These are phyloP conservation scores for Sporothrix euskadiensis DNA, from an alignment of 2,329 filamentous ascomycete species.

Conservation along the genomic window DNA sequence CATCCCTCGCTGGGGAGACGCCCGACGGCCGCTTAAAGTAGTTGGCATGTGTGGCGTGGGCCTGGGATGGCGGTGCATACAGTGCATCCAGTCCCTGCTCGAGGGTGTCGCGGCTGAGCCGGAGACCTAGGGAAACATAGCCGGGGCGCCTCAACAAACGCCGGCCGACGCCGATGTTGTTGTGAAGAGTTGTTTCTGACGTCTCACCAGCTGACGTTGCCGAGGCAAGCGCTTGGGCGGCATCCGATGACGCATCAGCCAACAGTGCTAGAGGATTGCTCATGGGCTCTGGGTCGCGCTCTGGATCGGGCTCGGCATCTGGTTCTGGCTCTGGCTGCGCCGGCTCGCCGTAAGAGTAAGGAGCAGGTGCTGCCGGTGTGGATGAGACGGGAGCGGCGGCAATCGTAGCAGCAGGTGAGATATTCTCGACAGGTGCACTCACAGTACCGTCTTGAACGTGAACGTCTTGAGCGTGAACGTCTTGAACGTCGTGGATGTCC, in stretches of 20 bases:
- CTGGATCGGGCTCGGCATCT: background rate
- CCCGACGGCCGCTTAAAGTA: background rate
- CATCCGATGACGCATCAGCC: background rate
- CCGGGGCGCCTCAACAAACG: background rate
- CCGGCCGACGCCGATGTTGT: background rate
- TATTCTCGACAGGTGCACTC: no score
- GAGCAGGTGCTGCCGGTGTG: background rate
- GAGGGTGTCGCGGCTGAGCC: slow-evolving; percentile 5
- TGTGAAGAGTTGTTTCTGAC: background rate
- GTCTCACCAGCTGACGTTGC: background rate
- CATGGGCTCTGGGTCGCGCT: background rate
- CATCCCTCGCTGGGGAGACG: background rate
- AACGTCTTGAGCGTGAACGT: no score
- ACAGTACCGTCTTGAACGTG: no score
- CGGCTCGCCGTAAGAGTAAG: background rate
- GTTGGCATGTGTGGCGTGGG: background rate
- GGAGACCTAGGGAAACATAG: background rate
- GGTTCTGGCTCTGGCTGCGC: background rate
- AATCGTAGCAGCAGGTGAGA: background rate
- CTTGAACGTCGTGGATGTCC: no score
- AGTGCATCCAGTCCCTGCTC: background rate
- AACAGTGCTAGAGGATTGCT: background rate
- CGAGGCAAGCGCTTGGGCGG: background rate
- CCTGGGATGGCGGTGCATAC: background rate
- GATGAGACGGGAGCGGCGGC: background rate